Base-by-base conservation (phyloP, 345 rosid genomes). In the Citrus hindsii region DNA sequence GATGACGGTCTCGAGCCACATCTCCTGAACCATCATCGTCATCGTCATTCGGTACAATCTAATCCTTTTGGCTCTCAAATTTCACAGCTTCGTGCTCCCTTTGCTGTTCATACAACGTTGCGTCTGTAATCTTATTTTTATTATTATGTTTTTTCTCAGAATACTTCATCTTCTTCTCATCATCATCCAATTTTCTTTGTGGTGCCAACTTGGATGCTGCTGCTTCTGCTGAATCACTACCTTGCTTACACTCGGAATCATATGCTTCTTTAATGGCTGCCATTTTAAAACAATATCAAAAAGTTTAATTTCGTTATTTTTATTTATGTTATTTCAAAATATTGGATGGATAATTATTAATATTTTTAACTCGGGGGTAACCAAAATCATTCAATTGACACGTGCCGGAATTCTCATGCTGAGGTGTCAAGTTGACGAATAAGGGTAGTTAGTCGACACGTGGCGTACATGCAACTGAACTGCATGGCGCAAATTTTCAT, bases 21-120 rank as follows among this genome's bases (percentile, higher is more conserved):
- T 80, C 76, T 27, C 64, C 53, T 0, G 80, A 80, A 7, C 80
- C 73, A 14, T 76, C 80, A 38, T 76, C 77, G 2, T 19, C 60
- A 22, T 27, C 59, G 51, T 6, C 53, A 35, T 30, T 56, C 60
- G 3, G 1, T 8, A 6, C 27, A 16, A 24, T 46, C 56, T 24
- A 22, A 51, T 53, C 42, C 19, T 19, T 71, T 61, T 27, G 27
- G 25, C 33, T 53, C 4, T 71, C 38, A 1, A 28, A 4, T 51
- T 56, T 30, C 25, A 28, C 4, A 51, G 19, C 12, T 9, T 46
- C 74, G 46, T 18, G 60, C 2, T 48, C n/a, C 27, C 51, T 8
- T 7, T 27, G 4, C 1, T 51, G 30, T 37, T 21, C n/a, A 4
- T 48, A 0, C 53, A 19, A 9, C 63, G 48, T 42, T 38, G 42